Conservation (phyloP, 2,329 filamentous ascomycete species). For the Dactylellina parvicollis region DNA sequence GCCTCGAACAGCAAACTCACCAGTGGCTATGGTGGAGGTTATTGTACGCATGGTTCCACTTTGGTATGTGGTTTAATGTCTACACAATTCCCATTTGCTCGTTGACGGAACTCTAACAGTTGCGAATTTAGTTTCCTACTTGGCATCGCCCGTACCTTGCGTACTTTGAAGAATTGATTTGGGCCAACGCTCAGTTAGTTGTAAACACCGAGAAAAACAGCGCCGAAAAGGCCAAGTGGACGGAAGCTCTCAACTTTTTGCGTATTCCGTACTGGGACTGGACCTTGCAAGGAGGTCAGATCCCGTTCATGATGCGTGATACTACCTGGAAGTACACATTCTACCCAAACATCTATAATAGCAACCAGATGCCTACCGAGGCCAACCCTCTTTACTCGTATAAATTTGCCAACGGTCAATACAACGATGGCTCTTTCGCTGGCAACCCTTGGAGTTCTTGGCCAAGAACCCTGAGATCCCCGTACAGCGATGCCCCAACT, state of each 20-base stretch:
- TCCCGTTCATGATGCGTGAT: background rate
- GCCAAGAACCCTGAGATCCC: conserved; percentile 7
- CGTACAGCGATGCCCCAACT: background rate
- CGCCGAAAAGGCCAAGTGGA: background rate
- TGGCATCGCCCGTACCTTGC: conserved; percentile 86
- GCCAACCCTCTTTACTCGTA: conserved; percentile 28
- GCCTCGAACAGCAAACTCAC: too few species aligned
- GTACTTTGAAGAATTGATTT: conserved; percentile 59
- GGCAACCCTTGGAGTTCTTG: conserved; percentile 1
- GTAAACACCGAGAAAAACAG: background rate
- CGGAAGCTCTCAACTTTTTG: background rate
- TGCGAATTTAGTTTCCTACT: conserved; percentile 72
- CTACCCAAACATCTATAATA: background rate
- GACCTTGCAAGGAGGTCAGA: conserved; percentile 6
- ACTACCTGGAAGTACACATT: background rate
- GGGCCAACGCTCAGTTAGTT: conserved; percentile 11
- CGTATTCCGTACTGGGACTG: conserved; percentile 53
- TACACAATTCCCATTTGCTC: background rate
- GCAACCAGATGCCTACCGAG: background rate
- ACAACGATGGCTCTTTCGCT: background rate
- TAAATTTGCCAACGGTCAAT: conserved; percentile 3
- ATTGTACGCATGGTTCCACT: conserved; percentile 42
- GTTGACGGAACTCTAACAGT: background rate
- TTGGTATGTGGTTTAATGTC: conserved; percentile 5
- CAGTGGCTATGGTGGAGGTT: background rate